A percentile compares a stretch with the other conserved stretches of the same genome.
phyloP scores from a whole-genome alignment of 495 filamentous ascomycete genomes.

The Neurospora terricola region DNA sequence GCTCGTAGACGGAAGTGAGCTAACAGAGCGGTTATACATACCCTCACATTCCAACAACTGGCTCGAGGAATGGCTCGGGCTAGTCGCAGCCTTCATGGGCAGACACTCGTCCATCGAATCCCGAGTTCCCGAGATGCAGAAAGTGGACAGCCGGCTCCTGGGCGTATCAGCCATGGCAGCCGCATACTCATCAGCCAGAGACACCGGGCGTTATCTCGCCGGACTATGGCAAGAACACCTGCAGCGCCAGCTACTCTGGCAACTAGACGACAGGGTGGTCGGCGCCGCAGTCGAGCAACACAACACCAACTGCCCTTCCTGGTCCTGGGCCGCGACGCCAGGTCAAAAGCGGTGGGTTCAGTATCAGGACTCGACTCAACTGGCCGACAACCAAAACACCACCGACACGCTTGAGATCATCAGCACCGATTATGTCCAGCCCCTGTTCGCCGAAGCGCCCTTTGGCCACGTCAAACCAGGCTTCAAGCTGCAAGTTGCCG shows the following conservation, averaged over 20 bases:
- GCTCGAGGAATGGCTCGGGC: neutral
- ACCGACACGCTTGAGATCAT: neutral
- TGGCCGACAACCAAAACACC: neutral
- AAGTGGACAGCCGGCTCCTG: neutral
- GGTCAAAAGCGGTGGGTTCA: neutral
- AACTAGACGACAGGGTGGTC: neutral
- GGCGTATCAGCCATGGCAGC: neutral
- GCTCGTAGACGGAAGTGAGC: neutral
- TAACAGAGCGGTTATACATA: neutral
- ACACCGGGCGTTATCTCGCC: neutral
- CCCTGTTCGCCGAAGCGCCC: neutral
- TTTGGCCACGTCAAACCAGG: neutral
- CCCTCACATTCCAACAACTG: neutral
- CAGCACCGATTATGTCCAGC: neutral
- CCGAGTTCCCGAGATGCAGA: neutral
- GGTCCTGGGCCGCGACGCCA: neutral
- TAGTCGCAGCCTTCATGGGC: neutral
- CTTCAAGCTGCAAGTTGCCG: neutral
- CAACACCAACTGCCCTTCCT: neutral
- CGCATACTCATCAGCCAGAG: neutral
- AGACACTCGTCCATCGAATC: neutral
- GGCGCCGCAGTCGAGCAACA: neutral
- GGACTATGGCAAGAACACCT: neutral
- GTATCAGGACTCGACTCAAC: neutral
- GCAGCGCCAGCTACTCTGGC: neutral